phyloP scores from a whole-genome alignment of 1,139 yeast genomes.

The Suhomyces anneliseae region DNA sequence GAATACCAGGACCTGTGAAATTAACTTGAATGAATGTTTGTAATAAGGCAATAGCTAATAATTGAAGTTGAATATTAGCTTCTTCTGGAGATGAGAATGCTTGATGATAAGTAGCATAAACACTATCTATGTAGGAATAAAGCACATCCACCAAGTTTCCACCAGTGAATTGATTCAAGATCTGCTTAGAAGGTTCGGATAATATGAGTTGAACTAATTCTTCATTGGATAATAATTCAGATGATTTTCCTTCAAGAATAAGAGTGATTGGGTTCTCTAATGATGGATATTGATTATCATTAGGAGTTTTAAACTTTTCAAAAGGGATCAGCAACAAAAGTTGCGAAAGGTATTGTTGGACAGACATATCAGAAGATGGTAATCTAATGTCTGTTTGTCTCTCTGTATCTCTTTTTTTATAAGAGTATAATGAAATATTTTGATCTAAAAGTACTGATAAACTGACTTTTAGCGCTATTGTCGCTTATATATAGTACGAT shows the following conservation, averaged over 20 bases:
- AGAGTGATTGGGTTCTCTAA: slow-evolving; percentile 15
- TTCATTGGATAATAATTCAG: slow-evolving; percentile 20
- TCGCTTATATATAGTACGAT: background rate
- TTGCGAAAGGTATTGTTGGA: slow-evolving; percentile 25
- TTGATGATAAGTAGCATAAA: slow-evolving; percentile 13
- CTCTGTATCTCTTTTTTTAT: no score
- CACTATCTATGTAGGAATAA: slow-evolving; percentile 19
- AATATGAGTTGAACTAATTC: slow-evolving; percentile 10
- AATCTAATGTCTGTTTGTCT: background rate
- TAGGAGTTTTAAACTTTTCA: slow-evolving; percentile 19
- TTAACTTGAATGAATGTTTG: slow-evolving; percentile 75
- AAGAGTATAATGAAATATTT: no score
- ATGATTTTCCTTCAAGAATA: slow-evolving; percentile 28
- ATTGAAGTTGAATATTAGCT: slow-evolving; percentile 28
- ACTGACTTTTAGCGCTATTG: no score
- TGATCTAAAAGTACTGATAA: no score
- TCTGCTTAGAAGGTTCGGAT: slow-evolving; percentile 2
- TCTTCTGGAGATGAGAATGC: slow-evolving; percentile 14
- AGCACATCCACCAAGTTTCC: slow-evolving; percentile 21
- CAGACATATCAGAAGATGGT: slow-evolving; percentile 3
- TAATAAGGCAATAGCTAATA: slow-evolving; percentile 56
- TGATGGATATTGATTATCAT: slow-evolving; percentile 5
- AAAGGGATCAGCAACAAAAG: slow-evolving; percentile 26
- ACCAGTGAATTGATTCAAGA: slow-evolving; percentile 17
- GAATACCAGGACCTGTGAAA: slow-evolving; percentile 77